These are phyloP conservation scores for Tylopilus sp. DNA, from an alignment of 1,284 basidiomycete genomes.

Conservation along the genomic window DNA sequence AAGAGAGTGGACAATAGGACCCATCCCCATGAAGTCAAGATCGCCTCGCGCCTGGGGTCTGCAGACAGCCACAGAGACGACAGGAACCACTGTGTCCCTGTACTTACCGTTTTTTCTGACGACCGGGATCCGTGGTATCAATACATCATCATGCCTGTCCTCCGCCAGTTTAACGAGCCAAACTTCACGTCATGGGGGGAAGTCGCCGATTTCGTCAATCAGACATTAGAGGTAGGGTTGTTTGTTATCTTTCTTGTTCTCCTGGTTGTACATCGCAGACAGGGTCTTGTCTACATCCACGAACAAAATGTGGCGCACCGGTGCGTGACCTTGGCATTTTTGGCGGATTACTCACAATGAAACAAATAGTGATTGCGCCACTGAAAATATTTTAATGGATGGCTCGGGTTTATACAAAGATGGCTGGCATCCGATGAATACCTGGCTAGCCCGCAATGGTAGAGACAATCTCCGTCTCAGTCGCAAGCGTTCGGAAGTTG, in stretches of 20 bases:
- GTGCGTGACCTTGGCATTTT: not conserved
- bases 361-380: conserved; percentile 23
- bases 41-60: conserved; percentile 12
- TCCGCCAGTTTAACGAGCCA: conserved; percentile 30
- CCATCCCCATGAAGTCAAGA: conserved; percentile 3
- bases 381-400: conserved; percentile 35
- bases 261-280: not conserved
- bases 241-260: too few relatives aligned
- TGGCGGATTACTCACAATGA: not conserved
- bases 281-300: conserved; percentile 37
- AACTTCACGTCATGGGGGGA: conserved; percentile 34
- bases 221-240: conserved; percentile 34
- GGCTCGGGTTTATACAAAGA: conserved; percentile 19
- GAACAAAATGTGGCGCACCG: conserved; percentile 27
- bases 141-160: conserved; percentile 37
- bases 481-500: conserved; percentile 12
- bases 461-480: not conserved
- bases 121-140: not conserved
- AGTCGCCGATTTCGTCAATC: conserved; percentile 35
- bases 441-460: conserved; percentile 8
- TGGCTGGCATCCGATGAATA: conserved; percentile 27
- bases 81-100: conserved; percentile 9
- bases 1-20: conserved; percentile 1
- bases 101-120: conserved; percentile 7
- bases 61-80: accelerated